Evolutionary conservation across 148 eudicot species (phyloP), one percentile per base, ranked within the genome.

Genomic region (Silene uniflora): DNA sequence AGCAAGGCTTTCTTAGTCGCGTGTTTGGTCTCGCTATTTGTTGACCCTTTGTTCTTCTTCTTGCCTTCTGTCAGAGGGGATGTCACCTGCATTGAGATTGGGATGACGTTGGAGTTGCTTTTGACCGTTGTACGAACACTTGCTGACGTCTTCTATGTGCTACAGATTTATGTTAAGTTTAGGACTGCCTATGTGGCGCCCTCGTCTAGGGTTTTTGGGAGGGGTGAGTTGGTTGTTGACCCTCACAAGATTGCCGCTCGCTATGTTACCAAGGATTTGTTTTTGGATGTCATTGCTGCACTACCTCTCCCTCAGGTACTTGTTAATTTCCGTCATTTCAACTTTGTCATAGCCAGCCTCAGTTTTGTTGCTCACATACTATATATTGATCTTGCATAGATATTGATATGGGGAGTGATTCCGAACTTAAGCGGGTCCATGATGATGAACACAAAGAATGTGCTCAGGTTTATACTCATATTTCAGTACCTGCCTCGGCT

Each of bases 221-320:
- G 98, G 73, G 98, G 98, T 22, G 96, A 93, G 80, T 90, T 93
- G 54, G 86, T 93, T 58, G 79, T 93, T 5, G 92, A 91, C 49
- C 77, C 87, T n/a, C 59, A 71, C 1, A 89, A 83, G 82, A 89
- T 93, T 27, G 88, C 96, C 14, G 19, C 66, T 69, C 77, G 88
- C 63, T 93, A 93, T 61, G n/a, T 89, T 2, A 76, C 69, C 25
- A 86, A 63, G 10, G 82, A 79, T 10, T 88, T 91, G 64, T 86
- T 88, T 84, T 69, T 91, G n/a, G 98, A 93, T 67, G 74, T 86
- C 29, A 6, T 91, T 4, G 89, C 98, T 17, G 90, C 98, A 18
- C 80, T 93, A 47, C 98, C 98, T 58, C 85, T 93, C 70, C 98
- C 96, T 21, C 98, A 93, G 96, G n/a, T n/a, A n/a, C n/a, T n/a